Conservation (phyloP, 2,329 filamentous ascomycete species). For the Trichophyton simii region DNA sequence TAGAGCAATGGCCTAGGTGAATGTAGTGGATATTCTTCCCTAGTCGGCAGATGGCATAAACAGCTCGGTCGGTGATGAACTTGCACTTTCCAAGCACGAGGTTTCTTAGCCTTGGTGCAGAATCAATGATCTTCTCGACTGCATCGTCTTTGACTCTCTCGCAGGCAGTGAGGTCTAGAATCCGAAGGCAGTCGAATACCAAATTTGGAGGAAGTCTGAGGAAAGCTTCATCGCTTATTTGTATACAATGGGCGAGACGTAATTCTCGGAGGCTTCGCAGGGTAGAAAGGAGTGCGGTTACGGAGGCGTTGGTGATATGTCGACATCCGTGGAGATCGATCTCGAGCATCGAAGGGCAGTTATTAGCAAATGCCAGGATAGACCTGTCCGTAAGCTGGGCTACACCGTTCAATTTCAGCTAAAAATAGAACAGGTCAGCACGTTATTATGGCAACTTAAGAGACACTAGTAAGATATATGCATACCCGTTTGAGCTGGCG, state of each 20-base stretch:
- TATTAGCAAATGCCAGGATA: conserved; percentile 70
- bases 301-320: conserved; percentile 66
- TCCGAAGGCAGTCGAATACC: conserved; percentile 75
- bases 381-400: conserved; percentile 69
- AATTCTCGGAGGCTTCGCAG: conserved; percentile 80
- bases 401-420: conserved; percentile 93
- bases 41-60: conserved; percentile 73
- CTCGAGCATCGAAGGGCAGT: conserved; percentile 88
- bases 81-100: conserved; percentile 89
- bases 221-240: conserved; percentile 82
- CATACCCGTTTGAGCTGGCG: conserved; percentile 73
- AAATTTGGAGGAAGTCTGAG: conserved; percentile 56
- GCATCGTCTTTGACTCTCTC: conserved; percentile 70
- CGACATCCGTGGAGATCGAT: conserved; percentile 85
- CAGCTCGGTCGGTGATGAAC: conserved; percentile 78
- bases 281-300: conserved; percentile 66
- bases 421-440: conserved; percentile 22
- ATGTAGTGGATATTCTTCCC: conserved; percentile 96
- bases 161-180: conserved; percentile 87
- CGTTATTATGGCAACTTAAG: background rate
- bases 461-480: conserved; percentile 8
- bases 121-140: conserved; percentile 74
- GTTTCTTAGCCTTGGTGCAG: conserved; percentile 79
- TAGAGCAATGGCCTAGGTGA: conserved; percentile 82
- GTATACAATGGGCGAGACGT: conserved; percentile 69